These are phyloP conservation scores for Coemansia sp. DNA, from an alignment of 192 early-diverging fungal species.

Conservation along the genomic window DNA sequence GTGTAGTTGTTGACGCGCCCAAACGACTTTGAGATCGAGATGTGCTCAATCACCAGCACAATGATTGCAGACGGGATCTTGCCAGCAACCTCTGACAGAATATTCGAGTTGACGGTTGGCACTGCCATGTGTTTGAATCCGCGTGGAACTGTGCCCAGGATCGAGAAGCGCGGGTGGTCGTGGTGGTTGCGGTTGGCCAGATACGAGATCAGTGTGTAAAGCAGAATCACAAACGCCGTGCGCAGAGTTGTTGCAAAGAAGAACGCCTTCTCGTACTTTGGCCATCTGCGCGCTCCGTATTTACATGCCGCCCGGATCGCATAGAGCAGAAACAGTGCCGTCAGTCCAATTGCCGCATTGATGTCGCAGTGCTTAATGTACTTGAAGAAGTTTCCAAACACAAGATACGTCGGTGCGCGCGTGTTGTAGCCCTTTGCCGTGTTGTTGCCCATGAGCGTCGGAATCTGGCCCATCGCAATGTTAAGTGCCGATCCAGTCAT, in stretches of 20 bases:
- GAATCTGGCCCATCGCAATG: conserved; percentile 80
- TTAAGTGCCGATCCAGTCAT: conserved; percentile 80
- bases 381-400: conserved; percentile 71
- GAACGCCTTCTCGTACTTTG: conserved; percentile 50
- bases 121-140: conserved; percentile 69
- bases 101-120: conserved; percentile 53
- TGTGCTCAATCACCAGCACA: conserved; percentile 84
- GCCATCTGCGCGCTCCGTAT: conserved; percentile 50
- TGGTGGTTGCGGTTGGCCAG: conserved; percentile 61
- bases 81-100: conserved; percentile 56
- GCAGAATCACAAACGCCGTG: conserved; percentile 73
- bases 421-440: conserved; percentile 63
- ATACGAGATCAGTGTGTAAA: conserved; percentile 74
- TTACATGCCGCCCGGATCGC: conserved; percentile 37
- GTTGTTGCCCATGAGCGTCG: conserved; percentile 76
- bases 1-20: conserved; percentile 84
- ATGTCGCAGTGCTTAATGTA: conserved; percentile 51
- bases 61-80: conserved; percentile 69
- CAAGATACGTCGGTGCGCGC: conserved; percentile 68
- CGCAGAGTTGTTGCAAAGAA: conserved; percentile 70
- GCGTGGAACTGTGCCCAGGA: conserved; percentile 71
- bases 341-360: conserved; percentile 49
- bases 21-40: conserved; percentile 86
- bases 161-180: conserved; percentile 55
- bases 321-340: conserved; percentile 55